Base-by-base conservation (phyloP, 768 basidiomycete genomes). In the Naganishia kalamii region DNA sequence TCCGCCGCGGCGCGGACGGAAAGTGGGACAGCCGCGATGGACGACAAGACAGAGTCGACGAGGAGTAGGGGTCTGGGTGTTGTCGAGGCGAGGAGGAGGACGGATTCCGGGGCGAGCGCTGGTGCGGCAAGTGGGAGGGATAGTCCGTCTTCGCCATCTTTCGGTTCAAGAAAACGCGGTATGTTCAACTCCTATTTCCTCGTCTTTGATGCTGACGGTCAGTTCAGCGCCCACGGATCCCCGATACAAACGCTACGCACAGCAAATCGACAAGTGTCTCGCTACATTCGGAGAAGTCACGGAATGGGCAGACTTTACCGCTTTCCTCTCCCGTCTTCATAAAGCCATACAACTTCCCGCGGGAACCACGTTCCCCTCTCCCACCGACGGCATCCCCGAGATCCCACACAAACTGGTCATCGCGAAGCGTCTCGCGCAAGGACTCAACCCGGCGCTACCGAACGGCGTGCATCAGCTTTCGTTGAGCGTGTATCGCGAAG, bases 291-390 rank as follows among this genome's bases (percentile, higher is more conserved):
- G 96, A 74, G 90, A 86, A 73, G 91, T 96, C 65, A 90, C 94
- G 64, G 96, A 99, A 80, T 99, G 96, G 96, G 93, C 96, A 66
- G 96, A 99, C 80, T 98, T 92, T 77, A 98, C 96, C 74, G 88
- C 93, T 43, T 99, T 98, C 80, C 79, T 99, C 77, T 93, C 93
- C 75, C 88, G 92, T 70, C 79, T 96, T 66, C 84, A 94, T 66
- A 96, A 96, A 83, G 92, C 90, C 10, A 72, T 11, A 2, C 65
- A 97, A 92, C 13, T 35, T 4, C 27, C 54, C 10, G 21, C 54
- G 6, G 33, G 4, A 3, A 19, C 54, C 11, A 90, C 92, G 4
- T 86, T 97, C 51, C 93, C 97, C 81, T 85, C 88, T 0, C 91
- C 91, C 68, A 65, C 68, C 27, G 88, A 88, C 79, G 88, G 93